Percentiles rank a stretch among this genome's conserved stretches.
Conservation (phyloP, 768 basidiomycete genomes). For the Boletus sp. region DNA sequence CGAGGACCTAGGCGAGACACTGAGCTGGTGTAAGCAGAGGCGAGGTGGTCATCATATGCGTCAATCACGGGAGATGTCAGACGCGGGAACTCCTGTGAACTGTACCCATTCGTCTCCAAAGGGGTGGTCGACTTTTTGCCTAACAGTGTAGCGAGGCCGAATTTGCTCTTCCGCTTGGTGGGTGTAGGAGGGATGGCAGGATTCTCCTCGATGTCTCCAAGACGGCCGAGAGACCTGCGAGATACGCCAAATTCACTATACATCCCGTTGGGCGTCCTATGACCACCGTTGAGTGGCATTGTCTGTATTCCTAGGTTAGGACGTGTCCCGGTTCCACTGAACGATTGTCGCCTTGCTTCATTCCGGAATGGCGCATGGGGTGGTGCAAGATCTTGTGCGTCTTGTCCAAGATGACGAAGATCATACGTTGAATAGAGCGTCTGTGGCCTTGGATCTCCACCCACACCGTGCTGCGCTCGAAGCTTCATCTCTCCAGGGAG, state of each 20-base stretch:
- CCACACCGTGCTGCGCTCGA: slow-evolving; percentile 34
- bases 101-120: slow-evolving; percentile 33
- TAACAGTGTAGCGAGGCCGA: slow-evolving; percentile 66
- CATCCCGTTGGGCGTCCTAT: slow-evolving; percentile 37
- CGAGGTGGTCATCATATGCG: slow-evolving; percentile 47
- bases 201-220: slow-evolving; percentile 32
- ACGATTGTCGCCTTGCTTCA: slow-evolving; percentile 72
- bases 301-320: slow-evolving; percentile 55
- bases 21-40: slow-evolving; percentile 48
- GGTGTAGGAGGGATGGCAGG: slow-evolving; percentile 33
- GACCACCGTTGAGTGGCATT: slow-evolving; percentile 39
- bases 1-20: slow-evolving; percentile 50
- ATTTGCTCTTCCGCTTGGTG: slow-evolving; percentile 70
- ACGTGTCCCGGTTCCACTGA: slow-evolving; percentile 61
- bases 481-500: slow-evolving; percentile 57
- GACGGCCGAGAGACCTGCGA: slow-evolving; percentile 50
- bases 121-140: slow-evolving; percentile 47
- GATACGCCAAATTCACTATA: slow-evolving; percentile 79
- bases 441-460: slow-evolving; percentile 53
- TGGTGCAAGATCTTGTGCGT: slow-evolving; percentile 51
- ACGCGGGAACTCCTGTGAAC: slow-evolving; percentile 48
- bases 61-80: slow-evolving; percentile 45
- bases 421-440: slow-evolving; percentile 66
- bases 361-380: slow-evolving; percentile 64
- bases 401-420: slow-evolving; percentile 46